These are phyloP conservation scores for Acer saccharum DNA, from an alignment of 345 rosid species.

Conservation along the genomic window DNA sequence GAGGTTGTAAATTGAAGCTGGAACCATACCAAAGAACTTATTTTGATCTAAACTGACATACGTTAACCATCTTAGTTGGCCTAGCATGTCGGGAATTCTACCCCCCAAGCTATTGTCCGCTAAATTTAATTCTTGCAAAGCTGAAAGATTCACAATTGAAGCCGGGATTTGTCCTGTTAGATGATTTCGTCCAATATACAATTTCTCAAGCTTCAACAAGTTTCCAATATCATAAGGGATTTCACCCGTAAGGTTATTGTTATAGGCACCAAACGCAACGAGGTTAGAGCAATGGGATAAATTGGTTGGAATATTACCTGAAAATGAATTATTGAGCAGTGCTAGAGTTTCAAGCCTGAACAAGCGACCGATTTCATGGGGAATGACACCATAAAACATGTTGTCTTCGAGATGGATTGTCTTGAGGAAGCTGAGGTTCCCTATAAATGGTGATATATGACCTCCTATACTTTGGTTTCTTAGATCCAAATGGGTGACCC, in stretches of 20 bases:
- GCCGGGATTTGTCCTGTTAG: slow-evolving; percentile 22
- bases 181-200: accelerated
- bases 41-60: accelerated
- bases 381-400: slow-evolving; percentile 7
- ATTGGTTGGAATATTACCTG: slow-evolving; percentile 20
- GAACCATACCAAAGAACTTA: slow-evolving; percentile 14
- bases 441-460: slow-evolving; percentile 20
- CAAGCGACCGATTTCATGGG: slow-evolving; percentile 20
- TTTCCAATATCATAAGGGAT: slow-evolving; percentile 12
- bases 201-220: neutral
- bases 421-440: slow-evolving; percentile 30
- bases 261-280: accelerated
- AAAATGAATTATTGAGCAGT: neutral
- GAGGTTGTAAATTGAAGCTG: slow-evolving; percentile 22
- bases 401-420: slow-evolving; percentile 4
- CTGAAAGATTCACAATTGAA: slow-evolving; percentile 22
- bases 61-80: neutral
- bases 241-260: slow-evolving; percentile 1
- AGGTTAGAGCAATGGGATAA: slow-evolving; percentile 22
- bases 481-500: neutral
- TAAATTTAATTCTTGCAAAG: accelerated
- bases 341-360: neutral
- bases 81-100: neutral
- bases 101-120: neutral
- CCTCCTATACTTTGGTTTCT: neutral